Conservation (phyloP, 2,329 filamentous ascomycete species). For the Aspergillus fischeri region DNA sequence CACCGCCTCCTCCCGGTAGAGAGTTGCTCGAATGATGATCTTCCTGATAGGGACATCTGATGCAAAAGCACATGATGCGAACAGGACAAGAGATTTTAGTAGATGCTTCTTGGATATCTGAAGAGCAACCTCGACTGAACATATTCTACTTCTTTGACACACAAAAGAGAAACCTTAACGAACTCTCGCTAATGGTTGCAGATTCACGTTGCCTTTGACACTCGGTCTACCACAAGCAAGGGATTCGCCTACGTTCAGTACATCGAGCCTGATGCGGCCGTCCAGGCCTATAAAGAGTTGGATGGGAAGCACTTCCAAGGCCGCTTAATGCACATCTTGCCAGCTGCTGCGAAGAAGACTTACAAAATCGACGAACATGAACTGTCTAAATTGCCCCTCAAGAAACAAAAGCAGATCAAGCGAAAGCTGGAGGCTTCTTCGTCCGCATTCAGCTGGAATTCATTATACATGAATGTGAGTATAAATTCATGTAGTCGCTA, state of each 20-base stretch:
- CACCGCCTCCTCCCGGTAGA: slow-evolving; percentile 12
- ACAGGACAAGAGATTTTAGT: slow-evolving; percentile 97
- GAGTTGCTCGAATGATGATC: slow-evolving; percentile 73
- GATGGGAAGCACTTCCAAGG: slow-evolving; percentile 91
- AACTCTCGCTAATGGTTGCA: slow-evolving; percentile 49
- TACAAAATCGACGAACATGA: slow-evolving; percentile 81
- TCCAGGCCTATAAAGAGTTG: slow-evolving; percentile 71
- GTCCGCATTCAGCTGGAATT: slow-evolving; percentile 92
- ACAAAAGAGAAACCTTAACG: slow-evolving; percentile 19
- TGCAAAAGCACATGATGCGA: slow-evolving; percentile 87
- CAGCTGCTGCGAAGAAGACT: slow-evolving; percentile 76
- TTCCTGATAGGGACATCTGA: slow-evolving; percentile 99
- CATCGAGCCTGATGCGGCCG: slow-evolving; percentile 65
- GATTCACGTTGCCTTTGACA: slow-evolving; percentile 81
- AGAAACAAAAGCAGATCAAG: slow-evolving; percentile 88
- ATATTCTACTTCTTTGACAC: slow-evolving; percentile 17
- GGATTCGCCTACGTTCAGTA: slow-evolving; percentile 88
- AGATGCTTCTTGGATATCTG: slow-evolving; percentile 93
- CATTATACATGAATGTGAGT: slow-evolving; percentile 91
- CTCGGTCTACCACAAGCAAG: slow-evolving; percentile 68
- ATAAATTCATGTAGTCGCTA: not conserved
- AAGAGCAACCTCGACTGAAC: slow-evolving; percentile 42
- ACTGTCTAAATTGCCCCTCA: slow-evolving; percentile 85
- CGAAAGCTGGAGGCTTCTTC: slow-evolving; percentile 76
- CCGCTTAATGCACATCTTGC: slow-evolving; percentile 83